Conservation (phyloP, 139 green algal species). For the Volvox africanus region DNA sequence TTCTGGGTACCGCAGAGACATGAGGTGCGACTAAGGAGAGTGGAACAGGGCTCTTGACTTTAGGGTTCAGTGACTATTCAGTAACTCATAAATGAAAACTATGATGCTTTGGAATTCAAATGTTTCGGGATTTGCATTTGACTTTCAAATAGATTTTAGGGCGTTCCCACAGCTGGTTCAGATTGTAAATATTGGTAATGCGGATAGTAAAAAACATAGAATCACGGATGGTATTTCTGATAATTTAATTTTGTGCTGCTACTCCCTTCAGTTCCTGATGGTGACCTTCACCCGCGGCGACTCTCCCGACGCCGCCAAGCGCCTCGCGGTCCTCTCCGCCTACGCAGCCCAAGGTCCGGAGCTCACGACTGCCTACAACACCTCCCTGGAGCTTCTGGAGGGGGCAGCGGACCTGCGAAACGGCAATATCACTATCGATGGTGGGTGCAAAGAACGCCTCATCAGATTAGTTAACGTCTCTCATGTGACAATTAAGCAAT, state of each 20-base stretch:
- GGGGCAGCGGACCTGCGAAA: background rate
- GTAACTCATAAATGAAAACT: too few relatives aligned
- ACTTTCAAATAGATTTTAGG: too few relatives aligned
- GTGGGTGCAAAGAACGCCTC: background rate
- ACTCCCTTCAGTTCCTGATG: slow-evolving; percentile 61
- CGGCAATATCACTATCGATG: slow-evolving; percentile 4
- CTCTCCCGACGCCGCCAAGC: slow-evolving; percentile 5
- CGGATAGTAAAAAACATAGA: background rate
- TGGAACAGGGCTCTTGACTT: too few relatives aligned
- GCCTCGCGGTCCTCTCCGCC: slow-evolving; percentile 36
- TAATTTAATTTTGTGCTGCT: background rate
- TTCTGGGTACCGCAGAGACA: slow-evolving; percentile 67
- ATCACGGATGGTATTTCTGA: background rate
- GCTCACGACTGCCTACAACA: slow-evolving; percentile 59
- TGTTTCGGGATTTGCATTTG: too few relatives aligned
- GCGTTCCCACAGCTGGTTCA: too few relatives aligned
- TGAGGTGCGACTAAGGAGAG: too few relatives aligned
- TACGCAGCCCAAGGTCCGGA: slow-evolving; percentile 39
- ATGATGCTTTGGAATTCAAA: too few relatives aligned
- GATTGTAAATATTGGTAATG: background rate
- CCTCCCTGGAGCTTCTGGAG: slow-evolving; percentile 40
- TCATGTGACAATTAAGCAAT: too few relatives aligned
- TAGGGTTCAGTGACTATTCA: too few relatives aligned
- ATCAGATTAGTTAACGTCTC: too few relatives aligned
- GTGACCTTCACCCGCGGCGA: slow-evolving; percentile 64